Base-by-base conservation (phyloP, 2,329 filamentous ascomycete genomes). In the Scytalidium sp. region DNA sequence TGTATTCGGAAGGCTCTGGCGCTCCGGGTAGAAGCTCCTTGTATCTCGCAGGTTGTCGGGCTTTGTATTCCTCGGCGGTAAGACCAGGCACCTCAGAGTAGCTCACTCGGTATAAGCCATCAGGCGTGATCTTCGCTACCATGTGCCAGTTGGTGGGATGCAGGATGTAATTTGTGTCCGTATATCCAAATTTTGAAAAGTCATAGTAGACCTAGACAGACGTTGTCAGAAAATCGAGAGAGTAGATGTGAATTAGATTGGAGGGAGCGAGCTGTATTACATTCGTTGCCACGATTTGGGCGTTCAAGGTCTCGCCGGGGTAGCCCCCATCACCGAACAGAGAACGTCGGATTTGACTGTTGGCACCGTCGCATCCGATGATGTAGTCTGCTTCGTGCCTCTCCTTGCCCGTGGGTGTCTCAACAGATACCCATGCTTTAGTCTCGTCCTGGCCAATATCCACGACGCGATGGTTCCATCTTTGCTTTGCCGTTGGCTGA, bases 161-260 rank as follows among this genome's bases (percentile, higher is more conserved):
- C 23, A 83, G 70, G 55, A 82, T 78, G 60, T 83, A 84, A 60
- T 81, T 82, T 15, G 73, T 74, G 55, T 83, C 78, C 49, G 70
- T 64, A 55, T 70, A 81, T 19, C 70, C 74, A 53, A 71, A 79
- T 51, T 75, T 75, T 5, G 70, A 66, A 51, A 84, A 83, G 55
- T 82, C 77, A 51, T 84, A 81, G 60, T 83, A 83, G 15, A 79
- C 76, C 78, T 83, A 51, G n/a, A n/a, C n/a, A n/a, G n/a, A n/a
- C n/a, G n/a, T n/a, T n/a, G n/a, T n/a, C n/a, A n/a, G n/a, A n/a
- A n/a, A n/a, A n/a, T n/a, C n/a, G n/a, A n/a, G n/a, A n/a, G n/a
- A n/a, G n/a, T n/a, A n/a, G n/a, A n/a, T n/a, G n/a, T n/a, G n/a
- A n/a, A n/a, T n/a, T n/a, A n/a, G n/a, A n/a, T n/a, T n/a, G n/a